Base-by-base conservation (phyloP, 805 yeast genomes). In the Kazachstania viticola region DNA sequence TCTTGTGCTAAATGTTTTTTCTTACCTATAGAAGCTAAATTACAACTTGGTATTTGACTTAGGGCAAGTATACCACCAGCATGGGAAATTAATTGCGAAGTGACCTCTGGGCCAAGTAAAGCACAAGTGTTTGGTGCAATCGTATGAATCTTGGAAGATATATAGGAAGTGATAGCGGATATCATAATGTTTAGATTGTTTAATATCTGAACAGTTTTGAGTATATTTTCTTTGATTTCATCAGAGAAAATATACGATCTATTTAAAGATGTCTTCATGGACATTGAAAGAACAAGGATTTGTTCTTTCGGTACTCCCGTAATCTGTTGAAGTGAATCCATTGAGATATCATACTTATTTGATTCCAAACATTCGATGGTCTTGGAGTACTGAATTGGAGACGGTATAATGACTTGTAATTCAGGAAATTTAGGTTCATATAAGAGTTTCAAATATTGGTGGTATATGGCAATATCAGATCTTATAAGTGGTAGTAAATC, bases 121-220 rank as follows among this genome's bases (percentile, higher is more conserved):
- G 72, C 72, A 3, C 82, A 64, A 1, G 82, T 56, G 51, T 91
- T 88, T 2, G 97, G 98, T 0, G 95, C 93, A 42, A 75, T 67
- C 2, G 54, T 48, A 2, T 67, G 57, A 15, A 81, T 63, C 42
- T 73, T 69, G 1, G 64, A 49, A 0, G 87, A 61, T 12, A 84
- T 72, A 44, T 67, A 79, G 1, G 48, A 35, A 1, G 73, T 64
- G 7, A 84, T 63, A 23, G 55, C 52, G 2, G 37, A 37, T 34
- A 69, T 61, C 1, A 71, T 56, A 0, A 50, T 54, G 27, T 65
- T 61, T 9, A 83, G 57, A 7, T 60, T 56, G 4, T 67, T 32
- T 1, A 80, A 48, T 3, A 71, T 48, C 2, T 62, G 57, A 40
- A 38, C 35, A 1, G 74, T 69, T 4, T 56, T 52, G 4, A 46